A percentile compares a stretch with the other conserved stretches of the same genome.
phyloP scores from a whole-genome alignment of 2,329 filamentous ascomycete genomes.

The Epichloe uncinata region DNA sequence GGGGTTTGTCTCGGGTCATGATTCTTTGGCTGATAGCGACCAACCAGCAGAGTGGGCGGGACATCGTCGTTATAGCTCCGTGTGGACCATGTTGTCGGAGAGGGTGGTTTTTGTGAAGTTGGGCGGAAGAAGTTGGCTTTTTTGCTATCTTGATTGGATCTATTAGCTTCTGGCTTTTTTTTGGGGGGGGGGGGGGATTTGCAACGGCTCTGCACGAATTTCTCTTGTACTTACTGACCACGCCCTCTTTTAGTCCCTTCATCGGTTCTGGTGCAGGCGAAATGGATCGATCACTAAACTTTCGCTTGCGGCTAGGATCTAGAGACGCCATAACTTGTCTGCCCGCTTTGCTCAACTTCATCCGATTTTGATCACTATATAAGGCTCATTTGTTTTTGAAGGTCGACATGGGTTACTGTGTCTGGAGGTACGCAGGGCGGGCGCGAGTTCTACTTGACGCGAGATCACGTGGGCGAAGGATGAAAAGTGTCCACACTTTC shows the following conservation, averaged over 20 bases:
- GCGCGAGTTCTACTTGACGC: neutral
- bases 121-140: constrained; percentile 87
- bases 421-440: neutral
- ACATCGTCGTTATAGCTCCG: constrained; percentile 37
- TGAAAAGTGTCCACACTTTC: neutral
- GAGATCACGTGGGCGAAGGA: constrained; percentile 3
- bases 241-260: constrained; percentile 24
- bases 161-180: constrained; percentile 33
- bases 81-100: constrained; percentile 60
- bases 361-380: neutral
- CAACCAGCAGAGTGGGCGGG: constrained; percentile 55
- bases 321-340: constrained; percentile 14
- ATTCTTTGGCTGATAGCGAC: constrained; percentile 45
- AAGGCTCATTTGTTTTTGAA: no score
- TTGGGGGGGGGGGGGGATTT: neutral
- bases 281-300: constrained; percentile 27
- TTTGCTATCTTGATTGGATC: constrained; percentile 39
- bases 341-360: neutral
- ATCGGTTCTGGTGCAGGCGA: constrained; percentile 34
- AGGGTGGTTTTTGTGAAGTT: constrained; percentile 67
- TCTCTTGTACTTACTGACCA: neutral
- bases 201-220: neutral
- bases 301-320: constrained; percentile 19
- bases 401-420: neutral
- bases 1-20: constrained; percentile 14